phyloP scores from a whole-genome alignment of 2,329 filamentous ascomycete species.

The Fusarium lyarnte region DNA sequence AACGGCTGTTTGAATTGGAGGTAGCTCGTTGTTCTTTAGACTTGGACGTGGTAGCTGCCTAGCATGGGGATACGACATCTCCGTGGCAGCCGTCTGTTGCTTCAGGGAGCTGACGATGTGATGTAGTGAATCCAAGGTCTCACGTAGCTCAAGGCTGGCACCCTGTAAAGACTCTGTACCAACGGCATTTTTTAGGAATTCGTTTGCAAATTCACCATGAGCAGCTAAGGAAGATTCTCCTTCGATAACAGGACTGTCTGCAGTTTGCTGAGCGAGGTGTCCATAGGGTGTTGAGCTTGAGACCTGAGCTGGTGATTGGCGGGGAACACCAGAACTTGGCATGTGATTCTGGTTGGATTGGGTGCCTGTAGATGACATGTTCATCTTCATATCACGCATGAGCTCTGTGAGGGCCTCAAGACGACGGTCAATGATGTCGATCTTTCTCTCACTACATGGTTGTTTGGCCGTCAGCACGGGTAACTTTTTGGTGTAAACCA shows the following conservation, averaged over 20 bases:
- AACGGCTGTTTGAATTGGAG: slow-evolving; percentile 39
- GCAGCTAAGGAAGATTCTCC: slow-evolving; percentile 58
- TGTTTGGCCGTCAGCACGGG: neutral
- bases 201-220: slow-evolving; percentile 58
- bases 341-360: slow-evolving; percentile 23
- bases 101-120: slow-evolving; percentile 42
- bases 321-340: slow-evolving; percentile 18
- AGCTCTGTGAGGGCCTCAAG: slow-evolving; percentile 48
- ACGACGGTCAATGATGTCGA: slow-evolving; percentile 50
- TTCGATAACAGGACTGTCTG: slow-evolving; percentile 50
- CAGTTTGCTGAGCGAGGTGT: slow-evolving; percentile 25
- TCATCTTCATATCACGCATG: slow-evolving; percentile 47
- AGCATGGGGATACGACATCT: slow-evolving; percentile 40
- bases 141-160: slow-evolving; percentile 46
- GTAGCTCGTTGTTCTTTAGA: slow-evolving; percentile 31
- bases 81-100: slow-evolving; percentile 36
- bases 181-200: slow-evolving; percentile 54
- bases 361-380: slow-evolving; percentile 23
- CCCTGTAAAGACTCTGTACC: slow-evolving; percentile 42
- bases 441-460: slow-evolving; percentile 49
- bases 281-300: slow-evolving; percentile 32
- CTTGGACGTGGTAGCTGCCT: slow-evolving; percentile 32
- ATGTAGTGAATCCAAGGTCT: slow-evolving; percentile 49
- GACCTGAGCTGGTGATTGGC: slow-evolving; percentile 21
- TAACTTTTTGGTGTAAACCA: neutral